Base-by-base conservation (phyloP, 169 alveolate species). In the Plasmodium sp. region DNA sequence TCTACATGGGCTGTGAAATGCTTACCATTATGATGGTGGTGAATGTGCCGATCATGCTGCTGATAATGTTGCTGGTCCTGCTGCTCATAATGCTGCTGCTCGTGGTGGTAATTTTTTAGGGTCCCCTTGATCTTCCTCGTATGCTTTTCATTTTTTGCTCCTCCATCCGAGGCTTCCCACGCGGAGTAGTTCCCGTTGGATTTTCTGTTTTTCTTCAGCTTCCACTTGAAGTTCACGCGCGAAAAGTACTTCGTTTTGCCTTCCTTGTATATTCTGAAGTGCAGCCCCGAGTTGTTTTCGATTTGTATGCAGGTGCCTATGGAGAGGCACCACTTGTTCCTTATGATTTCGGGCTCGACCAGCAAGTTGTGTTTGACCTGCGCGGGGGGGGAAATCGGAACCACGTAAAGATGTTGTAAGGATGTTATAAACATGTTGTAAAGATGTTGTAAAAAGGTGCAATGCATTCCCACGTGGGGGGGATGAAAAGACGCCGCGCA, bases 251-350 rank as follows among this genome's bases (percentile, higher is more conserved):
- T 91, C 33, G 93, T 90, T 33, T 94, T 54, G 34, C 96, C 95
- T 72, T 95, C 96, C 51, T 91, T 91, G 45, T 93, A 95, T 45
- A 95, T 92, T 72, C 97, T 94, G 33, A 95, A 94, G 14, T 92
- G 73, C 84, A 95, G 74, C 22, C 96, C 67, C 51, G 96, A 91
- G 82, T 93, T 93, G 73, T 95, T 95, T 48, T 94, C 96, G 10
- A 95, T 92, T 84, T 95, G 97, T 48, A 95, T 95, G 72, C 96
- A 93, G 36, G 95, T 93, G 27, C 97, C 97, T 27, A 95, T 93
- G 9, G 95, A 79, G 7, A 95, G 96, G 85, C 96, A 85, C 97
- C 97, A 95, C 14, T 79, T 93, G 33, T 92, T 77, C 33, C 95
- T 62, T 84, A 93, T 95, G 14, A 95, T 95, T 4, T 82, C 95